phyloP scores from a whole-genome alignment of 1,284 basidiomycete genomes.

The Caloboletus firmus region DNA sequence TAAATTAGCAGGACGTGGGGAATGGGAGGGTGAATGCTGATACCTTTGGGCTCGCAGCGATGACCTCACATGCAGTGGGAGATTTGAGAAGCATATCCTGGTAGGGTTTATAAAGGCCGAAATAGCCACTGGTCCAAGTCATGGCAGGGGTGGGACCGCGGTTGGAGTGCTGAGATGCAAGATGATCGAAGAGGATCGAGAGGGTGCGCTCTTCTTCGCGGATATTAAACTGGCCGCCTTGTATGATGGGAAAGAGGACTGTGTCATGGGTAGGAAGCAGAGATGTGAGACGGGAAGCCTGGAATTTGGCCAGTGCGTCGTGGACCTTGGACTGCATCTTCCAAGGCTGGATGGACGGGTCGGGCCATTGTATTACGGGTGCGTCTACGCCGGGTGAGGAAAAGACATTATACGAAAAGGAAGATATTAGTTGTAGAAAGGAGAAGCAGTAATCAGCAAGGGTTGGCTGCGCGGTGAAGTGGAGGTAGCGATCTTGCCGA shows the following conservation, averaged over 20 bases:
- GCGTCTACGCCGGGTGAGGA: conserved; percentile 31
- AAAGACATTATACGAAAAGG: conserved; percentile 68
- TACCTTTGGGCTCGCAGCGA: conserved; percentile 87
- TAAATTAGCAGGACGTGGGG: conserved; percentile 10
- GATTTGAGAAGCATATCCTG: conserved; percentile 70
- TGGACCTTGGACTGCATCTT: conserved; percentile 55
- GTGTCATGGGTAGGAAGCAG: conserved; percentile 44
- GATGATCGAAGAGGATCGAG: conserved; percentile 54
- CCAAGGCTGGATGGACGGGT: conserved; percentile 56
- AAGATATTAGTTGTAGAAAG: conserved; percentile 69
- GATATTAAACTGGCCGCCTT: conserved; percentile 81
- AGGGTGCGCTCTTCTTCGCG: conserved; percentile 78
- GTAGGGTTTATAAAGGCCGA: conserved; percentile 85
- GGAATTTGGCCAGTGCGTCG: conserved; percentile 50
- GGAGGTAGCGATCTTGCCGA: conserved; percentile 92
- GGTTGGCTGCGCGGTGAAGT: conserved; percentile 60
- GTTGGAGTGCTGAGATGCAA: conserved; percentile 23
- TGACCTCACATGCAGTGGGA: conserved; percentile 66
- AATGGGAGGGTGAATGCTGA: conserved; percentile 15
- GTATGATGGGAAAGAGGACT: conserved; percentile 76
- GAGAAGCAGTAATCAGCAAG: conserved; percentile 84
- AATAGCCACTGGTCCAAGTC: conserved; percentile 93
- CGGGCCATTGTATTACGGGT: conserved; percentile 58
- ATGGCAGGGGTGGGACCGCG: conserved; percentile 44
- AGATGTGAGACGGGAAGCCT: conserved; percentile 40